Evolutionary conservation across 495 filamentous ascomycete genomes (phyloP).

Genomic region (Bombardia bombarda): DNA sequence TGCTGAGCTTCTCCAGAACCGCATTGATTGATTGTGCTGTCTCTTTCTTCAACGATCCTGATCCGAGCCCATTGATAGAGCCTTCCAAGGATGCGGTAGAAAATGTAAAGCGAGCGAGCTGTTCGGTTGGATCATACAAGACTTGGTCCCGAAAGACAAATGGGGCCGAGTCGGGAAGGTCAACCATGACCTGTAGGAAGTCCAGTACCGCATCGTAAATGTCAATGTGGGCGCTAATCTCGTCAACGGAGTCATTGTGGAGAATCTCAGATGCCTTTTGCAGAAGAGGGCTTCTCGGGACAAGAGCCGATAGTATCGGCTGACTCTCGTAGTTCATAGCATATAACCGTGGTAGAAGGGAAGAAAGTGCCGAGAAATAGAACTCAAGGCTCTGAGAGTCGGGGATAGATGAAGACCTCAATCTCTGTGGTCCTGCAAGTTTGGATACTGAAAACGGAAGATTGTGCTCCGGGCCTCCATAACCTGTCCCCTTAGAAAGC

Average conservation of each 20-base stretch:
- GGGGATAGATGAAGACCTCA: neutral
- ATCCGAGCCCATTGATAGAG: too few species aligned
- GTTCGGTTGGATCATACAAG: conserved; percentile 12
- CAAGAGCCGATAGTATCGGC: conserved; percentile 11
- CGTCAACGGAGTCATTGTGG: conserved; percentile 20
- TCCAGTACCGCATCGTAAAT: conserved; percentile 20
- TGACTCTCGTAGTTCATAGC: conserved; percentile 12
- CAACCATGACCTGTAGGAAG: conserved; percentile 16
- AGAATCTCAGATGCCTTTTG: conserved; percentile 19
- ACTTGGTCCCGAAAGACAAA: conserved; percentile 12
- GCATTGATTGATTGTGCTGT: too few species aligned
- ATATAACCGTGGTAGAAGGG: conserved; percentile 5
- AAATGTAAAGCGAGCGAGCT: conserved; percentile 7
- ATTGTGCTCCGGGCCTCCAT: conserved; percentile 6
- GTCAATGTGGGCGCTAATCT: conserved; percentile 10
- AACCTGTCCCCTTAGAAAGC: conserved; percentile 19
- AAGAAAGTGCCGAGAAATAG: conserved; percentile 13
- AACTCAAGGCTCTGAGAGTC: neutral
- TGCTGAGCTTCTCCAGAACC: too few species aligned
- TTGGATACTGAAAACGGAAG: neutral
- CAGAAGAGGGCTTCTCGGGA: conserved; percentile 27
- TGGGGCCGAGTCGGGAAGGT: conserved; percentile 9
- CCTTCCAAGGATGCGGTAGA: too few species aligned
- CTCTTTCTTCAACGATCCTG: too few species aligned
- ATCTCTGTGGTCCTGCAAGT: neutral